A percentile compares a stretch with the other conserved stretches of the same genome.
These are phyloP conservation scores for Podospora appendiculata DNA, from an alignment of 495 filamentous ascomycete genomes.

Conservation along the genomic window DNA sequence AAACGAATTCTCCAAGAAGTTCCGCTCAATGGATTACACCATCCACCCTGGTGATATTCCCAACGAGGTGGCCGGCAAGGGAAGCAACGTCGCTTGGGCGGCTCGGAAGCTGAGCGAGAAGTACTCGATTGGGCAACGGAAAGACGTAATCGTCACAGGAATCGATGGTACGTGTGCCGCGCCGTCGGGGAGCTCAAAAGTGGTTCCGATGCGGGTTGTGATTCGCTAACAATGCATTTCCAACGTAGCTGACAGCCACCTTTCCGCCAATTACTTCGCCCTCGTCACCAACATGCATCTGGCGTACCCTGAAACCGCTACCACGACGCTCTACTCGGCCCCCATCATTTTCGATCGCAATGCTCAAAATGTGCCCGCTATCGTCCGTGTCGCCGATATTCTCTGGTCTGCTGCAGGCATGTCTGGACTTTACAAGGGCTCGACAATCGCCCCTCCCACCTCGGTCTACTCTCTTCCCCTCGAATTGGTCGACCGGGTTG, in stretches of 20 bases:
- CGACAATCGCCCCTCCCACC: constrained; percentile 54
- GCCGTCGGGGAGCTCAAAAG: background rate
- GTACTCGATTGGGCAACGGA: constrained; percentile 39
- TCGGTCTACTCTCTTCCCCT: constrained; percentile 64
- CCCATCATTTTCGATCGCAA: constrained; percentile 71
- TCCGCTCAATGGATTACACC: constrained; percentile 52
- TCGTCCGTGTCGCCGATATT: constrained; percentile 63
- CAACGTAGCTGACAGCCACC: constrained; percentile 57
- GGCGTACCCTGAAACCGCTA: constrained; percentile 42
- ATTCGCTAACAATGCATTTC: constrained; percentile 20
- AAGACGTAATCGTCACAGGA: constrained; percentile 58
- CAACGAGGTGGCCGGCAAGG: constrained; percentile 58
- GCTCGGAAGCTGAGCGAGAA: constrained; percentile 52
- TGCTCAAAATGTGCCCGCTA: constrained; percentile 52
- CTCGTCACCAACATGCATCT: constrained; percentile 53
- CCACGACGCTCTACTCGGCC: constrained; percentile 54
- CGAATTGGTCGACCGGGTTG: constrained; percentile 51
- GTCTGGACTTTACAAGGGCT: constrained; percentile 54
- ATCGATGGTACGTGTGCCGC: constrained; percentile 52
- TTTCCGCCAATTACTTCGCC: constrained; percentile 56
- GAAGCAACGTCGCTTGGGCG: constrained; percentile 61
- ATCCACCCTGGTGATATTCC: constrained; percentile 54
- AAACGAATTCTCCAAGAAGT: constrained; percentile 48
- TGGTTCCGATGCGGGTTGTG: constrained; percentile 8
- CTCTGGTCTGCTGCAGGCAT: constrained; percentile 60